Evolutionary conservation across 2,329 filamentous ascomycete species (phyloP).

Genomic region (Calycina herbarum): DNA sequence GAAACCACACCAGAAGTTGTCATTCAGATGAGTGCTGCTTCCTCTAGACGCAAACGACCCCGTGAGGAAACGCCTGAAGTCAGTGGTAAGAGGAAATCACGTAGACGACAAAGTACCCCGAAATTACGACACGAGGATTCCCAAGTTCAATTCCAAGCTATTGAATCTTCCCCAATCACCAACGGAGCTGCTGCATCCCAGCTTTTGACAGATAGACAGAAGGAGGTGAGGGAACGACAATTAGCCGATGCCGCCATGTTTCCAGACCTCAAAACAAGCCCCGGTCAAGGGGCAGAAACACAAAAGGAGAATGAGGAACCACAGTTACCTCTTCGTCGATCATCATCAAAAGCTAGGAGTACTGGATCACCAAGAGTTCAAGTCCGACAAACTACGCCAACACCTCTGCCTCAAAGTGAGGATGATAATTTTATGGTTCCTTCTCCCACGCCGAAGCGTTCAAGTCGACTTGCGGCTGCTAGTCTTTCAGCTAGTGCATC

Average conservation of each 20-base stretch:
- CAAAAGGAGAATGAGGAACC: slow-evolving; percentile 25
- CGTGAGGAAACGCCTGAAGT: slow-evolving; percentile 38
- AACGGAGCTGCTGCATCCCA: slow-evolving; percentile 60
- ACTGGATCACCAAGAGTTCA: slow-evolving; percentile 6
- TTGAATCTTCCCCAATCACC: slow-evolving; percentile 58
- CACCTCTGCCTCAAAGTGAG: slow-evolving; percentile 25
- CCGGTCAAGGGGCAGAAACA: slow-evolving; percentile 30
- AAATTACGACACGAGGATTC: slow-evolving; percentile 77
- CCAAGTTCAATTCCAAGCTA: slow-evolving; percentile 73
- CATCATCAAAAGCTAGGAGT: slow-evolving; percentile 25
- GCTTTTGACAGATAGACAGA: slow-evolving; percentile 74
- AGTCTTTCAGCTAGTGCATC: slow-evolving; percentile 52
- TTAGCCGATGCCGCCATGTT: slow-evolving; percentile 65
- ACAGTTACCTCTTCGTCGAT: slow-evolving; percentile 27
- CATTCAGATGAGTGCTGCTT: slow-evolving; percentile 17
- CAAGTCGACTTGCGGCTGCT: slow-evolving; percentile 52
- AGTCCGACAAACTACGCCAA: slow-evolving; percentile 31
- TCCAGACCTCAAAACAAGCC: slow-evolving; percentile 62
- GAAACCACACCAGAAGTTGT: slow-evolving; percentile 30
- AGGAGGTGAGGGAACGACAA: slow-evolving; percentile 74
- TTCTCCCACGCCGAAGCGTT: slow-evolving; percentile 53
- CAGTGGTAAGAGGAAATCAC: slow-evolving; percentile 36
- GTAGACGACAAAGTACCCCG: slow-evolving; percentile 43
- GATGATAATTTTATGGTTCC: slow-evolving; percentile 47
- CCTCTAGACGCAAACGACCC: slow-evolving; percentile 25